A percentile compares a stretch with the other conserved stretches of the same genome.
Evolutionary conservation across 139 green algal species (phyloP).

Genomic region (Auxenochlorella pyrenoidosa): DNA sequence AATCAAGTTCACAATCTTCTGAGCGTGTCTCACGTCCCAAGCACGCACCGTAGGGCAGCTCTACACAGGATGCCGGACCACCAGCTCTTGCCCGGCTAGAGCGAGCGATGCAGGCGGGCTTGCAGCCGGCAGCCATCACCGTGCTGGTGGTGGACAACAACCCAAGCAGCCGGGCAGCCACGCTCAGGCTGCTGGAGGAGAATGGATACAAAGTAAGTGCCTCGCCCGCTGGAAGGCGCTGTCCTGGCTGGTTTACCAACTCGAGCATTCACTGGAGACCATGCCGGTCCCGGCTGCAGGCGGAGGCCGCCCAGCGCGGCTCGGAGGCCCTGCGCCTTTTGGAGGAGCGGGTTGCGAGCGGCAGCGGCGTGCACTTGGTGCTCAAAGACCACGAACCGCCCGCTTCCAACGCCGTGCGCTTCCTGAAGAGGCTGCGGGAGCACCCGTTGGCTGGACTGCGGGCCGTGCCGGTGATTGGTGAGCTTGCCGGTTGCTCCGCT

Average conservation of each 20-base stretch:
- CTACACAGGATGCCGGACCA: neutral
- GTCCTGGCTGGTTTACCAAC: neutral
- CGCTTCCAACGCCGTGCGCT: constrained; percentile 56
- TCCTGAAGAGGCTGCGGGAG: constrained; percentile 60
- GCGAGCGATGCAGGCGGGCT: neutral
- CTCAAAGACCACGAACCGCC: constrained; percentile 81
- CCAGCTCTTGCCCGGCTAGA: neutral
- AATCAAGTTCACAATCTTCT: neutral
- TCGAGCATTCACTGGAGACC: neutral
- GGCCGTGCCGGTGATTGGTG: constrained; percentile 65
- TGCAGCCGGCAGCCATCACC: neutral
- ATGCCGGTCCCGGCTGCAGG: constrained; percentile 40
- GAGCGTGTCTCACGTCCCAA: no score
- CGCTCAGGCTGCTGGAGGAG: constrained; percentile 27
- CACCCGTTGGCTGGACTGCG: constrained; percentile 31
- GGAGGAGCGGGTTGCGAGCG: neutral
- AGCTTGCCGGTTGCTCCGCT: neutral
- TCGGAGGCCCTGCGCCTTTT: constrained; percentile 62
- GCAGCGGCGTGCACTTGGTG: constrained; percentile 63
- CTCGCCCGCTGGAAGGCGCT: neutral
- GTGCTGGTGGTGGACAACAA: constrained; percentile 44
- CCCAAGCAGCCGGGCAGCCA: neutral
- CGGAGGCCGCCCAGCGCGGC: constrained; percentile 50
- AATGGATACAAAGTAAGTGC: constrained; percentile 1
- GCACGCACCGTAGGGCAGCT: neutral